Evolutionary conservation across 305 asterid genomes (phyloP).

Genomic region (Fraxinus floribunda): DNA sequence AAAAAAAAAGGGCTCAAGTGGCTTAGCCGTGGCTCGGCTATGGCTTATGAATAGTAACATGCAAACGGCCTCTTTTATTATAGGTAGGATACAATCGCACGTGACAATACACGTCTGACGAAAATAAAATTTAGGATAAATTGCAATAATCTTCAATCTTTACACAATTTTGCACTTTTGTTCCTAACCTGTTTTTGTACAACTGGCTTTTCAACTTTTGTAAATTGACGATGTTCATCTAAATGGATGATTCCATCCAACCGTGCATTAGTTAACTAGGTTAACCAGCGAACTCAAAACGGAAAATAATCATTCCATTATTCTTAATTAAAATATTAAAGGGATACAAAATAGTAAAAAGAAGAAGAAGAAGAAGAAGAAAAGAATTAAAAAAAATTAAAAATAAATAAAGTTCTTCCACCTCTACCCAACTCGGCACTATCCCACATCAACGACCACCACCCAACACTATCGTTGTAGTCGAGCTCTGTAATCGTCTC

Average conservation of each 20-base stretch:
- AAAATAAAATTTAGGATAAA: not conserved
- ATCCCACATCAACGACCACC: not conserved
- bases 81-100: no score
- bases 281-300: not conserved
- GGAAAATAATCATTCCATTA: not conserved
- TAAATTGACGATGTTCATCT: not conserved
- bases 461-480: not conserved
- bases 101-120: not conserved
- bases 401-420: not conserved
- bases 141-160: not conserved
- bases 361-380: no score
- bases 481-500: not conserved
- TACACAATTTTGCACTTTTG: not conserved
- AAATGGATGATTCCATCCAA: not conserved
- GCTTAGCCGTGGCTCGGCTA: no score
- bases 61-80: no score
- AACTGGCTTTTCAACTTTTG: not conserved
- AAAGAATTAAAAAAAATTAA: not conserved
- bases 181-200: not conserved
- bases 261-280: not conserved
- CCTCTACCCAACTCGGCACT: not conserved
- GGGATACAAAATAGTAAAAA: no score
- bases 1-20: no score
- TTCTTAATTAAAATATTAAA: not conserved
- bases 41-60: no score